Evolutionary conservation across 306 rosid species (phyloP), one percentile per base, ranked within the genome.

Genomic region (Rosa rugosa): DNA sequence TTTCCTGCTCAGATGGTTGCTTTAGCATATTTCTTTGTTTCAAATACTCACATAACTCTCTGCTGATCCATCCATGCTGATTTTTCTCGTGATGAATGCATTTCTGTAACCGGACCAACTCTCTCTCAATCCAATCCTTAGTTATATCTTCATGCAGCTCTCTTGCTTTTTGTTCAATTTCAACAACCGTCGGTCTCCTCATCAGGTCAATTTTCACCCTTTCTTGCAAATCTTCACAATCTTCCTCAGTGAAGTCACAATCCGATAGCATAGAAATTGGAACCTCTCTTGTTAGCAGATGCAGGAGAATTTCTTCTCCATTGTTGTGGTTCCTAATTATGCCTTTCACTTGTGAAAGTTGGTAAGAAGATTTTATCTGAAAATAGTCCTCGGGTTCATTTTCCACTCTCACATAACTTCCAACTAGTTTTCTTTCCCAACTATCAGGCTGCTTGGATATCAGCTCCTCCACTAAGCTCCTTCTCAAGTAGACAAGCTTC

Each of bases 211-310:
- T 36, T 5, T 63, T 63, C 69, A 63, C 69, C 2, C 69, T 63
- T 63, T 27, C n/a, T 31, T 63, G 69, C 41, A 63, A 4, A 13
- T 63, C 42, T 14, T 63, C 66, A 14, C 69, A 63, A 5, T 63
- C 68, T 11, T 63, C 98, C 91, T 93, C 89, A 10, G 88, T 89
- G 79, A 93, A 64, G 73, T 89, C 93, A 44, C 78, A 83, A 77
- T 91, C 93, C 17, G 90, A 89, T 9, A 91, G 87, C 78, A 81
- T 82, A 23, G 86, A 80, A 46, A 91, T 68, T 34, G 76, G 78
- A 65, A 91, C 75, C 27, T 83, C 73, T 36, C 78, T 42, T 59
- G 73, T 57, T 60, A 71, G 45, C 75, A 90, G 87, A 85, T 83
- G 79, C 83, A 93, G 71, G 84, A 80, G 85, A 41, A 81, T 34